A percentile compares a stretch with the other conserved stretches of the same genome.
Evolutionary conservation across 352 stramenopile genomes (phyloP).

Genomic region (Hyphochytrium catenoides): DNA sequence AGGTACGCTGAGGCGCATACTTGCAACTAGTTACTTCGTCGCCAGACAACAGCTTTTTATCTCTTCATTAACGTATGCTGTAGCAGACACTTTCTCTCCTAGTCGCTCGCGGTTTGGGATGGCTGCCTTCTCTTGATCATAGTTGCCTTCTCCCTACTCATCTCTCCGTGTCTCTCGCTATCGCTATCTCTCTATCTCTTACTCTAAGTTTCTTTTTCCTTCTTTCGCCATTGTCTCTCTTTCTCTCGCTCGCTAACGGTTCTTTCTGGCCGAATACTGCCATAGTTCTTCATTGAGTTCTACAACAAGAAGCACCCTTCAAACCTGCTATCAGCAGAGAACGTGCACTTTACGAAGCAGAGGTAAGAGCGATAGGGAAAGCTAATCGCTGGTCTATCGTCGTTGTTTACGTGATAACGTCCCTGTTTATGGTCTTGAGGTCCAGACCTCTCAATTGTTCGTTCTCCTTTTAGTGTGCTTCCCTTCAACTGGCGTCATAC

Average conservation of each 20-base stretch:
- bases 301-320: slow-evolving; percentile 68
- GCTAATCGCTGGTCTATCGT: slow-evolving; percentile 1
- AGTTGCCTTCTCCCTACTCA: no score
- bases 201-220: slow-evolving; percentile 6
- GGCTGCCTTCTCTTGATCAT: no score
- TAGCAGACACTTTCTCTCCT: no score
- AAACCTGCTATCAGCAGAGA: slow-evolving; percentile 12
- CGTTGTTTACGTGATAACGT: slow-evolving; percentile 6
- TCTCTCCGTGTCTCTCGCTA: background rate
- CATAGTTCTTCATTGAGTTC: slow-evolving; percentile 68
- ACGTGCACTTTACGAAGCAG: slow-evolving; percentile 19
- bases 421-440: slow-evolving; percentile 6
- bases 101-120: no score
- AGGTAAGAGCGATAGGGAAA: slow-evolving; percentile 37
- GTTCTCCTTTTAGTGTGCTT: background rate
- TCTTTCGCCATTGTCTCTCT: background rate
- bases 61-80: no score
- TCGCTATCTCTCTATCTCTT: background rate
- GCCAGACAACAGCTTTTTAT: no score
- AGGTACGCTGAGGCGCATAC: no score
- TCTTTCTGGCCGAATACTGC: no score
- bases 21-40: no score
- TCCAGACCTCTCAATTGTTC: background rate
- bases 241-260: no score
- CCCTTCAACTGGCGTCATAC: no score